These are phyloP conservation scores for Podaxis sp. DNA, from an alignment of 768 basidiomycete genomes.

Conservation along the genomic window DNA sequence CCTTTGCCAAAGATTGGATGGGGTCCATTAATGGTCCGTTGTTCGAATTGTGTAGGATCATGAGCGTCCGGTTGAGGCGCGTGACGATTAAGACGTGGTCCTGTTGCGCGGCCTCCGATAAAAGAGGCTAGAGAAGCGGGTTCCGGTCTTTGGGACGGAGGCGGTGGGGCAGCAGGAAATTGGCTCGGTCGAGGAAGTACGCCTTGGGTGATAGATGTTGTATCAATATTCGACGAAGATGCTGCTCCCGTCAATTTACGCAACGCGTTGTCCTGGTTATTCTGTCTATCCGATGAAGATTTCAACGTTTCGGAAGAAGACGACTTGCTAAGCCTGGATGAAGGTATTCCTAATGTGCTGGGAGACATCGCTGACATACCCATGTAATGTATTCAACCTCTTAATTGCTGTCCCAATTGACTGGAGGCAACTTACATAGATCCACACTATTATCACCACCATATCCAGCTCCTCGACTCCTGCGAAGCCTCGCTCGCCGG, in stretches of 20 bases:
- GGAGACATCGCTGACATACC: conserved; percentile 7
- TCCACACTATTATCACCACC: conserved; percentile 37
- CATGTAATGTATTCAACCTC: neutral
- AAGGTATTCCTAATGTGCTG: neutral
- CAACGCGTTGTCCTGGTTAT: conserved; percentile 44
- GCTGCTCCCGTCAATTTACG: conserved; percentile 41
- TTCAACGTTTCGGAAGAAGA: conserved; percentile 24
- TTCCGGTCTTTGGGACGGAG: conserved; percentile 33
- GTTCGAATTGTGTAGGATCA: conserved; percentile 66
- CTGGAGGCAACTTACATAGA: conserved; percentile 41
- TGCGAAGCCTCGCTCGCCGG: conserved; percentile 46
- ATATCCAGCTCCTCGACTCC: conserved; percentile 43
- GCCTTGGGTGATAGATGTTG: conserved; percentile 13
- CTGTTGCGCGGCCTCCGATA: conserved; percentile 76
- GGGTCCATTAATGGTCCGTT: conserved; percentile 52
- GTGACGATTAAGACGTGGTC: conserved; percentile 71
- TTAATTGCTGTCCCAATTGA: neutral
- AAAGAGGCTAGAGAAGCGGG: conserved; percentile 78
- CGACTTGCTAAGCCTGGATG: conserved; percentile 9
- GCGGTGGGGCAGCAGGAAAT: conserved; percentile 12
- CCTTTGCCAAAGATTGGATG: conserved; percentile 79
- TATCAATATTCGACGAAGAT: conserved; percentile 5
- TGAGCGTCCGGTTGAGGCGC: conserved; percentile 69
- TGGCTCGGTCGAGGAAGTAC: conserved; percentile 23
- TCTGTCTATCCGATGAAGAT: conserved; percentile 36